Base-by-base conservation (phyloP, 805 yeast genomes). In the Yamadazyma kitorensis region DNA sequence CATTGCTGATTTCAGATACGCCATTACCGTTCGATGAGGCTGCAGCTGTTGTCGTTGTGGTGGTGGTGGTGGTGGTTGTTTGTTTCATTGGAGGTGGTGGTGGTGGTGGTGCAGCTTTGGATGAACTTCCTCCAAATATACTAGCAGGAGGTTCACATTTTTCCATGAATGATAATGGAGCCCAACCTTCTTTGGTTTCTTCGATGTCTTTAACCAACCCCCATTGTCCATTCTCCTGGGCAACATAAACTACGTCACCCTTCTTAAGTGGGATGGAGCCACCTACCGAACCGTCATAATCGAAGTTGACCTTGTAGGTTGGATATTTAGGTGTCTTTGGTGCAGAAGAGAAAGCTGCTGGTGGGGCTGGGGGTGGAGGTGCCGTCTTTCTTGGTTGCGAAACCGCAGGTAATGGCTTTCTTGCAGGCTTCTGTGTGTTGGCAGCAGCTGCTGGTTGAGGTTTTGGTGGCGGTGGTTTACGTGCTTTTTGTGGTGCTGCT, bases 121-220 rank as follows among this genome's bases (percentile, higher is more conserved):
- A 33, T 2, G 50, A 26, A 1, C 48, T 45, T 10, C 36, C 35
- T 3, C 52, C 51, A 10, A 55, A 58, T 7, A 48, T 40, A 24
- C 39, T 44, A 0, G 66, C 59, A 23, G 82, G 77, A 9, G 75
- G 71, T 3, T 59, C 74, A 44, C 75, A 74, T 40, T 76, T 78
- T 14, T 69, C 78, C 51, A 91, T 78, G 55, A 89, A 93, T n/a
- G 89, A 85, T 15, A 93, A 82, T 10, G 99, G 99, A 9, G 93
- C 91, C 98, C 98, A 93, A 4, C 99, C 99, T 56, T 88, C 93
- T 37, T 68, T 74, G 1, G 81, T 53, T 25, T 85, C 93, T 51
- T 83, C 89, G 41, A 82, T 56, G 21, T 78, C 70, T 55, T 83
- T 84, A 7, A 88, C 97, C 38, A 93, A 70, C 49, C 95, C 91